Conservation (phyloP, 164 flowering plant species). For the Buxus sempervirens region DNA sequence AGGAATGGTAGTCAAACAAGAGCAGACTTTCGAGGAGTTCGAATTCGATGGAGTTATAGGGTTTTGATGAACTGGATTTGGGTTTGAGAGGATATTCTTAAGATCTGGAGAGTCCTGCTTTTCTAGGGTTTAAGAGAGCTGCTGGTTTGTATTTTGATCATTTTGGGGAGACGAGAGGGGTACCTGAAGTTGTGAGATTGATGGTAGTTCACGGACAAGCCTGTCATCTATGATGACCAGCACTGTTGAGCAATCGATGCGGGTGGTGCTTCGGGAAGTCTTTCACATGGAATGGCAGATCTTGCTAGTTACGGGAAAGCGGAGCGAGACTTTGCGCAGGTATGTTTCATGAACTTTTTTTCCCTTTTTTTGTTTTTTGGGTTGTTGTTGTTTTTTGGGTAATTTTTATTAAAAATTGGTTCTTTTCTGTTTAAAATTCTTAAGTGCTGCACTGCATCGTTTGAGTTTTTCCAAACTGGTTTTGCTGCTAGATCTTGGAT, state of each 20-base stretch:
- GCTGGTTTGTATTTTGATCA: neutral
- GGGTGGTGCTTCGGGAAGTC: slow-evolving; percentile 53
- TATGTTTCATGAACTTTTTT: slow-evolving; percentile 14
- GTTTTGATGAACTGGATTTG: neutral
- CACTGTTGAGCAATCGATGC: slow-evolving; percentile 38
- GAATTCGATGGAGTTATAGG: slow-evolving; percentile 9
- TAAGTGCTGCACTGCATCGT: neutral
- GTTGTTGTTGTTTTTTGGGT: neutral
- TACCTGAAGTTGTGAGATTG: slow-evolving; percentile 20
- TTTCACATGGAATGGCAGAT: slow-evolving; percentile 99
- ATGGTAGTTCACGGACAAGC: slow-evolving; percentile 30
- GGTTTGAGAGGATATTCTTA: slow-evolving; percentile 2
- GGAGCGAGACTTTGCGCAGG: slow-evolving; percentile 84
- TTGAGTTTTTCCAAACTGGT: neutral
- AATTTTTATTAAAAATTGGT: too few species aligned
- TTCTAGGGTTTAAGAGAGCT: slow-evolving; percentile 12
- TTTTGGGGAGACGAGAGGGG: slow-evolving; percentile 10
- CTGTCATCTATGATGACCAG: slow-evolving; percentile 56
- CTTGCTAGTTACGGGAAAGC: slow-evolving; percentile 84
- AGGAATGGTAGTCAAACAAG: neutral
- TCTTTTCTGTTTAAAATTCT: neutral
- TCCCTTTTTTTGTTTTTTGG: neutral
- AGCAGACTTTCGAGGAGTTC: slow-evolving; percentile 7
- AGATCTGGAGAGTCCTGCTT: slow-evolving; percentile 10
- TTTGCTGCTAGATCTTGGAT: neutral